Base-by-base conservation (phyloP, 371 early-diverging fungal species). In the Smittium mucronatum region DNA sequence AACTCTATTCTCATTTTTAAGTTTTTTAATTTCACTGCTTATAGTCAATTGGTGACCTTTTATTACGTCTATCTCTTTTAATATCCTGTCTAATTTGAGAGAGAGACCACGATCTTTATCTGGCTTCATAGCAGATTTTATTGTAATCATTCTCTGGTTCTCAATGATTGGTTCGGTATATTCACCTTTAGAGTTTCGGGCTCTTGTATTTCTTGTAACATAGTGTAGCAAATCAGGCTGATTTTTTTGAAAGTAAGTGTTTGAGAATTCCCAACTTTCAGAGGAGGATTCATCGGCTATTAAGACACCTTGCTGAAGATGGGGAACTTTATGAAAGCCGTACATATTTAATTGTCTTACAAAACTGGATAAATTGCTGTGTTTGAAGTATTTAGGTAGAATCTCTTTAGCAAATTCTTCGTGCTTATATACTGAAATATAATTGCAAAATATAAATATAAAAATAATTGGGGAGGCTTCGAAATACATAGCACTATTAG, bases 311-410 rank as follows among this genome's bases (percentile, higher is more conserved):
- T 77, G 76, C 33, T 77, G 80, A 31, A 79, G 57, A 68, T 80
- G 78, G 28, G 77, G 92, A 70, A 91, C 85, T 73, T 93, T 93
- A 81, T 91, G 91, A 72, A 93, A 93, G 2, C 92, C 93, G 71
- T 92, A 91, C 90, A 93, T 94, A 73, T 97, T 97, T 16, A 97
- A 83, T 76, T 96, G 97, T 16, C 96, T 84, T 11, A 96, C 94
- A 87, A 96, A 97, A 15, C 89, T 89, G 29, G 91, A 88, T 72
- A 94, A 91, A 75, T 96, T 95, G 77, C 85, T 87, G 80, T 95
- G 95, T 76, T 95, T 95, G 75, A 95, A 96, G 73, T 87, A 89
- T 17, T 85, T 86, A 66, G 93, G 91, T 63, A 96, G 77, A 5
- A 96, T 89, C 66, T 84, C 84, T 61, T 89, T 88, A 25, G 93